A percentile compares a stretch with the other conserved stretches of the same genome.
These are phyloP conservation scores for Ganoderma leucocontextum DNA, from an alignment of 1,284 basidiomycete genomes.

Conservation along the genomic window DNA sequence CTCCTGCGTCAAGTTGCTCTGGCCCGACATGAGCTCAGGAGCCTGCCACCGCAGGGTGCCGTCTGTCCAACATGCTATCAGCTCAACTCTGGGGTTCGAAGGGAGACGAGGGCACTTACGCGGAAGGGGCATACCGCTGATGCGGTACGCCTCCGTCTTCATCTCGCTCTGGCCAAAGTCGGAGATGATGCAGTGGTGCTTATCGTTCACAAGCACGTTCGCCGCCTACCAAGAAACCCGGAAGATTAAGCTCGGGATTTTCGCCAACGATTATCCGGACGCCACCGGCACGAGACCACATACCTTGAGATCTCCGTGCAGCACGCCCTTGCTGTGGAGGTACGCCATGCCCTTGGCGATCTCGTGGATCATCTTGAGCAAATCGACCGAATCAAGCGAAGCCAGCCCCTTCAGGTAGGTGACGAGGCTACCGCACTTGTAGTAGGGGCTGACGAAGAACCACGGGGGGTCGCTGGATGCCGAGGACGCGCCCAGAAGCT, in stretches of 20 bases:
- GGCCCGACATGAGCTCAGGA: slow-evolving; percentile 71
- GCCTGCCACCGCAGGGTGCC: slow-evolving; percentile 78
- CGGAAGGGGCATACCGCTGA: slow-evolving; percentile 60
- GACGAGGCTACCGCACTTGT: slow-evolving; percentile 52
- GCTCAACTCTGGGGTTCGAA: too few species aligned
- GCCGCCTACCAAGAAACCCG: slow-evolving; percentile 54
- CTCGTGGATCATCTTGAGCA: slow-evolving; percentile 70
- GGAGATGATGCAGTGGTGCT: slow-evolving; percentile 70
- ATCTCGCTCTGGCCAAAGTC: slow-evolving; percentile 85
- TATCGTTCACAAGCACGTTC: slow-evolving; percentile 78
- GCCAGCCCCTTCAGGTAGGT: slow-evolving; percentile 53
- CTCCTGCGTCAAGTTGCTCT: slow-evolving; percentile 57
- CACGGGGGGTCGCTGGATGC: slow-evolving; percentile 52
- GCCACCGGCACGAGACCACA: slow-evolving; percentile 16
- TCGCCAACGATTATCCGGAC: neutral
- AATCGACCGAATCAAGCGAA: slow-evolving; percentile 48
- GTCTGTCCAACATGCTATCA: slow-evolving; percentile 42
- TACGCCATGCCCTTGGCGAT: slow-evolving; percentile 83
- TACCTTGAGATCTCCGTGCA: slow-evolving; percentile 82
- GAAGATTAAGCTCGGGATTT: neutral
- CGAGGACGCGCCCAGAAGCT: slow-evolving; percentile 53
- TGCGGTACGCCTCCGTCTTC: slow-evolving; percentile 70
- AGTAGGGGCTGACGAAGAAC: slow-evolving; percentile 68
- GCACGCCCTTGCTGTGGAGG: slow-evolving; percentile 66
- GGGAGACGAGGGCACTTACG: slow-evolving; percentile 51